Evolutionary conservation across 2,329 filamentous ascomycete genomes (phyloP).

Genomic region (Stagonosporopsis chrysanthemi): DNA sequence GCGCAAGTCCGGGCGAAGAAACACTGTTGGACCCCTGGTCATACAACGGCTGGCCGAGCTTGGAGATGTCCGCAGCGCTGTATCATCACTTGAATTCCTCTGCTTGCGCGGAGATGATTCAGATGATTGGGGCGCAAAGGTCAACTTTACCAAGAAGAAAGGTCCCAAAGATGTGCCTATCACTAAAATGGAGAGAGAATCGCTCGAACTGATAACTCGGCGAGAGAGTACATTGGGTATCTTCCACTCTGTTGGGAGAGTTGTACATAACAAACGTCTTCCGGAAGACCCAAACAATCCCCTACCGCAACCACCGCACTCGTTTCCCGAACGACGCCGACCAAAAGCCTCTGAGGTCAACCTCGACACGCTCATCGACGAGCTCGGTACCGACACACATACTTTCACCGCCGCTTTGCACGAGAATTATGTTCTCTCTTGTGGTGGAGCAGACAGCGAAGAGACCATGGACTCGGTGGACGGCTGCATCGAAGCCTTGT

Average conservation of each 20-base stretch:
- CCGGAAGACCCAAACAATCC: slow-evolving; percentile 46
- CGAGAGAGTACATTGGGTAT: slow-evolving; percentile 90
- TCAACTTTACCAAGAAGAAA: slow-evolving; percentile 68
- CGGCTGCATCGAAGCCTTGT: slow-evolving; percentile 85
- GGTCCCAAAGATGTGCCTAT: slow-evolving; percentile 65
- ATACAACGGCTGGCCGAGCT: slow-evolving; percentile 82
- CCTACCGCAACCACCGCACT: slow-evolving; percentile 55
- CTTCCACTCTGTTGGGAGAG: slow-evolving; percentile 94
- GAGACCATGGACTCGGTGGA: slow-evolving; percentile 78
- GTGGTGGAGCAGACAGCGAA: slow-evolving; percentile 66
- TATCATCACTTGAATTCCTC: slow-evolving; percentile 90
- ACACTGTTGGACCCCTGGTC: slow-evolving; percentile 79
- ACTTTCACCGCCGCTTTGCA: slow-evolving; percentile 91
- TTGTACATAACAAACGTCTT: slow-evolving; percentile 93
- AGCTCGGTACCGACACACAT: slow-evolving; percentile 88
- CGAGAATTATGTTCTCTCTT: slow-evolving; percentile 92
- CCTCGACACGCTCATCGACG: slow-evolving; percentile 80
- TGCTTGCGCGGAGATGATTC: slow-evolving; percentile 82
- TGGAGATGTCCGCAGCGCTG: slow-evolving; percentile 91
- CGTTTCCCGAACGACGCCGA: slow-evolving; percentile 55
- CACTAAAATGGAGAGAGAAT: slow-evolving; percentile 80
- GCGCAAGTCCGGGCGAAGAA: slow-evolving; percentile 74
- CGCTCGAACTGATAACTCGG: slow-evolving; percentile 80
- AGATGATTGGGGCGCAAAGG: slow-evolving; percentile 81
- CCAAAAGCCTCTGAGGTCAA: slow-evolving; percentile 55